Evolutionary conservation across 768 basidiomycete genomes (phyloP).

Genomic region (Lactifluus subvellereus): DNA sequence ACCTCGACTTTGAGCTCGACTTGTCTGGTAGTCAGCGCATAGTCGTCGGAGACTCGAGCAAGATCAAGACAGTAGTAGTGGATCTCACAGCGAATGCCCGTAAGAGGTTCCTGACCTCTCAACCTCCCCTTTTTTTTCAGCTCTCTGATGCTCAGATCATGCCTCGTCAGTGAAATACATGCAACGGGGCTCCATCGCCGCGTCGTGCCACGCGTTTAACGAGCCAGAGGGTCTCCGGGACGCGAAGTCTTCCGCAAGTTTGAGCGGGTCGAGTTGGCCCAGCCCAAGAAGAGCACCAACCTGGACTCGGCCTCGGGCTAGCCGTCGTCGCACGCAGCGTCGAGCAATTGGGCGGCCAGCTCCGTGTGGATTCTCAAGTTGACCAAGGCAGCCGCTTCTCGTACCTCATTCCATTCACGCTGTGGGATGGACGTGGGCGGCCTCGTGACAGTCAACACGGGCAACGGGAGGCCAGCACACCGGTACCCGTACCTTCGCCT

Average conservation of each 20-base stretch:
- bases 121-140: constrained; percentile 6
- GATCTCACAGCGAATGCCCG: constrained; percentile 74
- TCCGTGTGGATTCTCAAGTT: constrained; percentile 70
- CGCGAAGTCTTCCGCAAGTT: constrained; percentile 64
- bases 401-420: constrained; percentile 58
- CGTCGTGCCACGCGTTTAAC: constrained; percentile 47
- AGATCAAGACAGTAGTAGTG: constrained; percentile 70
- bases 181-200: constrained; percentile 48
- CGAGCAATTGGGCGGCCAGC: constrained; percentile 70
- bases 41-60: constrained; percentile 67
- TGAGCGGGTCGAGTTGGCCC: constrained; percentile 61
- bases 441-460: constrained; percentile 15
- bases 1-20: constrained; percentile 54
- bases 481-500: constrained; percentile 12
- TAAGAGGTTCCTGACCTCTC: constrained; percentile 34
- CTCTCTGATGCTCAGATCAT: too few relatives aligned
- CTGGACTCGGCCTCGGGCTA: constrained; percentile 61
- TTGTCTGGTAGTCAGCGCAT: constrained; percentile 47
- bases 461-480: not conserved
- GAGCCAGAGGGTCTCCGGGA: constrained; percentile 48
- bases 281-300: constrained; percentile 33
- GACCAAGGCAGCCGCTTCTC: constrained; percentile 66
- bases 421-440: too few relatives aligned
- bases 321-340: constrained; percentile 80
- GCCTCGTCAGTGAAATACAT: constrained; percentile 70